phyloP scores from a whole-genome alignment of 257 asterid species.

The Ilex aquifolium region DNA sequence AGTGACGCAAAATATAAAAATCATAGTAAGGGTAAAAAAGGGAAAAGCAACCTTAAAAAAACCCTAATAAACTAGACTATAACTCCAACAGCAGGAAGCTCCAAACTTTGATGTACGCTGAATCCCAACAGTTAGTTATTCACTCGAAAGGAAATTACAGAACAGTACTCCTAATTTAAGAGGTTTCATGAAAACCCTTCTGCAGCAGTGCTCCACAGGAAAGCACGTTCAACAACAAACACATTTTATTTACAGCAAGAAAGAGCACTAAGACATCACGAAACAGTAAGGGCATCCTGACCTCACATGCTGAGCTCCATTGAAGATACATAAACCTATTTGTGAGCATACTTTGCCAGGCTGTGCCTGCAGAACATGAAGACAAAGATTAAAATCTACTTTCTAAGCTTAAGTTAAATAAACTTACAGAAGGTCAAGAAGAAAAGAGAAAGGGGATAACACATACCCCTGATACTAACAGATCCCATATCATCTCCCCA shows the following conservation, averaged over 20 bases:
- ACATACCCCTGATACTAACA: slow-evolving; percentile 38
- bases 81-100: no score
- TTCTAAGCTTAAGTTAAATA: background rate
- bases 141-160: no score
- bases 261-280: background rate
- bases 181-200: background rate
- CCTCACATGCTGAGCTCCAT: slow-evolving; percentile 53
- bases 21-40: no score
- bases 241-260: background rate
- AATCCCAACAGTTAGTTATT: no score
- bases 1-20: no score
- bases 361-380: slow-evolving; percentile 45
- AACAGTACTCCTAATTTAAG: no score
- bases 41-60: no score
- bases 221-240: background rate
- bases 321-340: slow-evolving; percentile 50
- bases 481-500: slow-evolving; percentile 88
- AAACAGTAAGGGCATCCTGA: slow-evolving; percentile 5
- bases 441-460: background rate
- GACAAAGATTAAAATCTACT: slow-evolving; percentile 19
- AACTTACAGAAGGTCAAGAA: background rate
- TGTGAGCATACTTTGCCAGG: slow-evolving; percentile 73
- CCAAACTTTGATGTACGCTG: no score
- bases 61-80: no score
- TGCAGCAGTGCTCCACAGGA: background rate